A percentile compares a stretch with the other conserved stretches of the same genome.
These are phyloP conservation scores for Lasiodiplodia hormozganensis DNA, from an alignment of 2,329 filamentous ascomycete species.

Conservation along the genomic window DNA sequence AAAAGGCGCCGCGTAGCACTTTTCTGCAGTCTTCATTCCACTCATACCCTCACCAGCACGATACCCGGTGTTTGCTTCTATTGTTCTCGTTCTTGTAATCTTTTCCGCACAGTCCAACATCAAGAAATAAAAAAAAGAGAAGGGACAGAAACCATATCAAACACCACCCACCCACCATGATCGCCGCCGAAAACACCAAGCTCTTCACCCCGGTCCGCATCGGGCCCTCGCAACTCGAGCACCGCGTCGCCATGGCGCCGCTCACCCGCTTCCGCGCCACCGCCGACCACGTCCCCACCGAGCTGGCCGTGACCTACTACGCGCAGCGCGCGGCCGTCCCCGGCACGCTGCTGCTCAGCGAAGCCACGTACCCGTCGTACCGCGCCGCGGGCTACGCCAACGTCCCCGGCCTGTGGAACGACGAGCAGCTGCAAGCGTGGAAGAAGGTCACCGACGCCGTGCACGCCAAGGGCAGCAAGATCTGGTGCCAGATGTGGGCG, in stretches of 20 bases:
- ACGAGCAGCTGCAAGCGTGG: constrained; percentile 65
- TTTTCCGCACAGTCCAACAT: background rate
- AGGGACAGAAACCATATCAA: background rate
- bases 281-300: constrained; percentile 55
- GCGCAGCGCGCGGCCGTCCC: constrained; percentile 38
- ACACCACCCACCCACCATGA: background rate
- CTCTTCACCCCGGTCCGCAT: constrained; percentile 39
- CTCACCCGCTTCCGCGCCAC: constrained; percentile 50
- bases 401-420: constrained; percentile 39
- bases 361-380: constrained; percentile 44
- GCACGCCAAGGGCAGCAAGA: constrained; percentile 66
- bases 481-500: constrained; percentile 69
- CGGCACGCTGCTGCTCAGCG: constrained; percentile 42
- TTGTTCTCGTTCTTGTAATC: background rate
- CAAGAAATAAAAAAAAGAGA: background rate
- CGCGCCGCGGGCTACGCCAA: constrained; percentile 37
- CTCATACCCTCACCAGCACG: background rate
- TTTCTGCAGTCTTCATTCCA: background rate
- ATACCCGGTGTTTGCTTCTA: background rate
- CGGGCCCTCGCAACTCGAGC: constrained; percentile 35
- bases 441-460: constrained; percentile 66
- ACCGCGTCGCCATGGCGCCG: constrained; percentile 40
- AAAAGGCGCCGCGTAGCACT: background rate
- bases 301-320: constrained; percentile 46
- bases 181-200: constrained; percentile 15